Base-by-base conservation (phyloP, 306 rosid species). In the Canavalia ensiformis region DNA sequence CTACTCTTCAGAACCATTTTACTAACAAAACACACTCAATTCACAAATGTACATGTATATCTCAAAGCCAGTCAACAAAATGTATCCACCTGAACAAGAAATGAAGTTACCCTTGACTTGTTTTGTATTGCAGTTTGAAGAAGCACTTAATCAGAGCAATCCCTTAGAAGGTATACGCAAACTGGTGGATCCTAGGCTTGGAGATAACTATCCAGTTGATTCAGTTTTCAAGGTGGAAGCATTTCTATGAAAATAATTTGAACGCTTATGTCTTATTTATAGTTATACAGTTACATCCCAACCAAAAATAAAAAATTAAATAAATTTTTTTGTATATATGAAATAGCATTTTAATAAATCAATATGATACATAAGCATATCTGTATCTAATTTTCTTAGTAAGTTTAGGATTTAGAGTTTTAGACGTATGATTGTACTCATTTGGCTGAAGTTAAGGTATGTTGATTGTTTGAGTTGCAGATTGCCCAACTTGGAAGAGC, bases 401-500 rank as follows among this genome's bases (percentile, higher is more conserved):
- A 44, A 1, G 1, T 44, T 44, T 35, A 35, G 56, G 9, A 5
- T 55, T 28, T 18, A 7, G 62, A 25, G 8, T 25, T 18, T n/a
- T n/a, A 29, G 39, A 4, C 29, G 7, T 45, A 7, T 4, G 7
- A 5, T 45, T 45, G 7, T 1, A 45, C 41, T 45, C 13, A 42
- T 41, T 6, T 45, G 41, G 46, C 9, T 8, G 18, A 46, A 10
- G 8, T 77, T 63, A 50, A 75, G 3, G 5, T 12, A 4, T 13
- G 50, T 44, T 71, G 74, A 54, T 42, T 77, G 72, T 77, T 67
- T 80, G 72, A 72, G 35, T 35, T 86, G 86, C 92, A 92, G 97
- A 82, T 90, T 87, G 92, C 90, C 5, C 90, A 90, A 73, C 95
- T 91, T 8, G 98, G 91, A 7, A 90, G 88, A 79, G 97, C 92